Base-by-base conservation (phyloP, 208 protist genomes). In the Phytomonas serpens region DNA sequence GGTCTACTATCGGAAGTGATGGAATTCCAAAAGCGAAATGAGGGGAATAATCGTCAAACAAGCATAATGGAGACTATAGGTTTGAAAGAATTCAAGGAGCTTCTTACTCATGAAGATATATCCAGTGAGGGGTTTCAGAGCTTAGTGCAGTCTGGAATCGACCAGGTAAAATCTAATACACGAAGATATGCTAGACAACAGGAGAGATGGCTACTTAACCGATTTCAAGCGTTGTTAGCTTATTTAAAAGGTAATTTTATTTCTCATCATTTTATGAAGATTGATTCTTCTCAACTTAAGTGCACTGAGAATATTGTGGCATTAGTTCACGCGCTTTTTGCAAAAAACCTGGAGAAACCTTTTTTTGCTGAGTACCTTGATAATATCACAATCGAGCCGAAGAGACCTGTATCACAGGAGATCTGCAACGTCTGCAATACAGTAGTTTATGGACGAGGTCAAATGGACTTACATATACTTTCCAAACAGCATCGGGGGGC, bases 181-280 rank as follows among this genome's bases (percentile, higher is more conserved):
- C 80, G 79, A 31, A 79, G 84, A 30, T 96, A 96, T 64, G 88
- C 91, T 14, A 63, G 86, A 14, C 87, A 92, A 74, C 91, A 96
- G 71, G 73, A 81, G 30, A 81, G 81, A 32, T 96, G 88, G 87
- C 84, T 96, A 40, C 76, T 70, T 65, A 96, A 96, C 37, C 83
- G 88, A 37, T 81, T 96, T 70, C 38, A 87, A 30, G 72, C 76
- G 13, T 71, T 75, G 19, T 57, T 93, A 51, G 16, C 63, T 47
- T 57, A 61, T 37, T 71, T 64, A 4, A 70, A 51, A 3, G 61
- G 69, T 10, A 30, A 72, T 70, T 6, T 3, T 10, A 67, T 66
- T 81, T 34, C 64, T 64, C 36, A 73, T 31, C 77, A 82, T 68
- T 85, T 87, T 82, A 64, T 82, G 30, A 33, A 42, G 51, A 38